Evolutionary conservation across 2,329 filamentous ascomycete genomes (phyloP).

Genomic region (Colletotrichum sp.): DNA sequence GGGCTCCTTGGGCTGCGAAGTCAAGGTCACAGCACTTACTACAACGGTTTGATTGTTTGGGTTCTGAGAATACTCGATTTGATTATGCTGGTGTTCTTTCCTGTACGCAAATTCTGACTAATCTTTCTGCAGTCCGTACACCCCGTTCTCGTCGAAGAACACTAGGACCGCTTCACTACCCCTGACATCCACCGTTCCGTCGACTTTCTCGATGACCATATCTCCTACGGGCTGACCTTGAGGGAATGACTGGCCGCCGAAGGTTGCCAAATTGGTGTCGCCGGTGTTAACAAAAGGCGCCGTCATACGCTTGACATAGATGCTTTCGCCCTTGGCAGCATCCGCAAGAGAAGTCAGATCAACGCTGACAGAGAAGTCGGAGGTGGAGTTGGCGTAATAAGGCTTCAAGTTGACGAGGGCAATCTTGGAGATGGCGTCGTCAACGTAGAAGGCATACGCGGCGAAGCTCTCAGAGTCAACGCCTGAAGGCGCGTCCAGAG

Average conservation of each 20-base stretch:
- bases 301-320: not conserved
- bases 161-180: not conserved
- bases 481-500: not conserved
- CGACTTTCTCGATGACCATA: not conserved
- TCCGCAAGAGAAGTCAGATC: not conserved
- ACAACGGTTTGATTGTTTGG: no score
- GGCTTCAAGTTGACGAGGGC: constrained; percentile 5
- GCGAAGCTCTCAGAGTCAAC: not conserved
- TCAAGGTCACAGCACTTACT: no score
- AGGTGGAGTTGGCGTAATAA: constrained; percentile 2
- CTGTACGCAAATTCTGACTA: no score
- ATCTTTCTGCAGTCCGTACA: not conserved
- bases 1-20: no score
- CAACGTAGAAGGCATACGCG: not conserved
- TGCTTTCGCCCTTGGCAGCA: not conserved
- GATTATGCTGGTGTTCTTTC: no score
- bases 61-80: no score
- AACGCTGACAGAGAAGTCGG: not conserved
- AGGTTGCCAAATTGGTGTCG: not conserved
- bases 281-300: constrained; percentile 7
- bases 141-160: not conserved
- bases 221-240: not conserved
- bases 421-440: not conserved
- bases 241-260: not conserved
- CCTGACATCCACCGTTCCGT: not conserved